Conservation (phyloP, 768 basidiomycete species). For the Kwoniella sp. region DNA sequence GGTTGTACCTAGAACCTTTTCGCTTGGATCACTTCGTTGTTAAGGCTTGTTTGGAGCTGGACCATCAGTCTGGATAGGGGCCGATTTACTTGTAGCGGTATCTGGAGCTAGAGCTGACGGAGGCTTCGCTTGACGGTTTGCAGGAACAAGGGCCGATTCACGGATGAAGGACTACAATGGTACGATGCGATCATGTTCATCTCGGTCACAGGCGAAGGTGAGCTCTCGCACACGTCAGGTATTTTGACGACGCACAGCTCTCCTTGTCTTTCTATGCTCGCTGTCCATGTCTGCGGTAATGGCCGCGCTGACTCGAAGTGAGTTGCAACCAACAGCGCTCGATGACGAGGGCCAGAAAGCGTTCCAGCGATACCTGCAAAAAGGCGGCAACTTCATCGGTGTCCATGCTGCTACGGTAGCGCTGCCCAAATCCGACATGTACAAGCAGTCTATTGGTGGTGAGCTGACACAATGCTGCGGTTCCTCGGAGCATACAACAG, state of each 20-base stretch:
- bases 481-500: no score
- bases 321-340: slow-evolving; percentile 60
- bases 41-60: not conserved
- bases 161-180: slow-evolving; percentile 60
- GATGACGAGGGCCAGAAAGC: slow-evolving; percentile 65
- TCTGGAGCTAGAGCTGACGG: no score
- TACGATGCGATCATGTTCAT: slow-evolving; percentile 73
- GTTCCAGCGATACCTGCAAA: slow-evolving; percentile 66
- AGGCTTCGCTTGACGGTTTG: not conserved
- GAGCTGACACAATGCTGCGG: no score
- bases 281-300: no score
- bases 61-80: no score
- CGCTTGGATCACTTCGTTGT: not conserved
- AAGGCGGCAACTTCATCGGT: slow-evolving; percentile 71
- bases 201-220: slow-evolving; percentile 68
- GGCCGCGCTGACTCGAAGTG: no score
- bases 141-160: slow-evolving; percentile 63
- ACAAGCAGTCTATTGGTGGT: slow-evolving; percentile 62
- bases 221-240: slow-evolving; percentile 41
- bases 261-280: no score
- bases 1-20: no score
- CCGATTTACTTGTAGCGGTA: no score
- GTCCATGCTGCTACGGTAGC: slow-evolving; percentile 69
- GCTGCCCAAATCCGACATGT: slow-evolving; percentile 64
- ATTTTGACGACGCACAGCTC: not conserved